phyloP scores from a whole-genome alignment of 176 grass and related monocot genomes.

The Eremochloa ophiuroides region DNA sequence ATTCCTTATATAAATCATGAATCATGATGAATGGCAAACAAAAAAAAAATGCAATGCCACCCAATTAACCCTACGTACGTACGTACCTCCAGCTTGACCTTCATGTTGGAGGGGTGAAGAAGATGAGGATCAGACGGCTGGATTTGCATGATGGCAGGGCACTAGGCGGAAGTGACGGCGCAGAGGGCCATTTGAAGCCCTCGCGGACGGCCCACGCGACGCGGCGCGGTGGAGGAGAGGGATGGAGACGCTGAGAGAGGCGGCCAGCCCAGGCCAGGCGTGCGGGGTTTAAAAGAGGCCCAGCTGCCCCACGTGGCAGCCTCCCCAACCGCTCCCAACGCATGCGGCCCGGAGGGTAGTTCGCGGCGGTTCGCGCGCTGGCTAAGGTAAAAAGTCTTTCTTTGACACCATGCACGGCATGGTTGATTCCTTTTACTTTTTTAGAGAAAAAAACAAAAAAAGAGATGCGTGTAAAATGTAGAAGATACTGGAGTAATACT shows the following conservation, averaged over 20 bases:
- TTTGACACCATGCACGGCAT: background rate
- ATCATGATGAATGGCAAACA: too few species aligned
- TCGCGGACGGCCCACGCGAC: background rate
- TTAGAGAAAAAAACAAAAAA: background rate
- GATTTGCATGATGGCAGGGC: background rate
- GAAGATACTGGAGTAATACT: background rate
- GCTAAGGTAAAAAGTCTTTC: background rate
- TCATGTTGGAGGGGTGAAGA: background rate
- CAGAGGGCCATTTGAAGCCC: constrained; percentile 29
- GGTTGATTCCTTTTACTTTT: too few species aligned
- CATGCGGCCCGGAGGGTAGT: background rate
- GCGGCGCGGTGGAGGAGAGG: background rate
- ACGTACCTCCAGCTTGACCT: constrained; percentile 24
- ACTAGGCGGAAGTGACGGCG: background rate
- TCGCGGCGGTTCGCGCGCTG: background rate
- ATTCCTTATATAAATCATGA: background rate
- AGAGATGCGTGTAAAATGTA: too few species aligned
- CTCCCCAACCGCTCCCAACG: background rate
- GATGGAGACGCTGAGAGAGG: background rate
- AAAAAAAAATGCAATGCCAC: background rate
- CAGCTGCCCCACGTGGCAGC: background rate
- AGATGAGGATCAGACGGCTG: background rate
- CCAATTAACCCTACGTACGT: too few species aligned
- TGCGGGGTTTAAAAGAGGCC: background rate
- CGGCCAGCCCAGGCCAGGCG: background rate